Base-by-base conservation (phyloP, 2,329 filamentous ascomycete genomes). In the Fonsecaea pugnacius region DNA sequence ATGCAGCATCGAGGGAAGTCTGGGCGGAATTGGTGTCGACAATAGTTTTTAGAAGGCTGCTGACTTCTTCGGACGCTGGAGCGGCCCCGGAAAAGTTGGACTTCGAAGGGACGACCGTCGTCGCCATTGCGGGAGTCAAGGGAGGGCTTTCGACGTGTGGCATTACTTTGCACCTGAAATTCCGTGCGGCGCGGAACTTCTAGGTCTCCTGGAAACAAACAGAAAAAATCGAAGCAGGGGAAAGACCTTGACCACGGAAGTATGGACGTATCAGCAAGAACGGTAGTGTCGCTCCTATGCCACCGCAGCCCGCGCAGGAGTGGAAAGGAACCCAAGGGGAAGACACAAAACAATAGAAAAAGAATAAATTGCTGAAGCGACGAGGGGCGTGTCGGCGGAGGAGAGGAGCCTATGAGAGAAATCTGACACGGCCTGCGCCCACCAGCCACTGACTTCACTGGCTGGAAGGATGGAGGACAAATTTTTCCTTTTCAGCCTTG, bases 1-100 rank as follows among this genome's bases (percentile, higher is more conserved):
- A 90, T 18, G 88, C 81, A 64, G 85, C 85, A 73, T 90, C 87
- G 51, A 92, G 84, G 16, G 89, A 90, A 66, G 85, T 83, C 73
- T 87, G 83, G 2, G 90, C 91, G 3, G 87, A 87, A 73, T 87
- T 81, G 43, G 90, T 86, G 53, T 82, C 85, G 77, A 93, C 91
- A 70, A 91, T 85, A 56, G 84, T 87, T 71, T 86, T 80, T 71
- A 92, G 75, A 50, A 92, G 78, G 62, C 85, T 83, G 66, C 83
- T 78, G 67, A 94, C 80, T 67, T 92, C 90, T 69, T 87, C 85
- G 72, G 85, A 79, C 35, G 87, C 84, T 67, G 89, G 89, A 69
- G 87, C 82, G 54, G 79, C 73, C 50, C 70, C 70, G 33, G 73
- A 72, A 57, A 73, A 70, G 53, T 74, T 75, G 50, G 79, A 74